Evolutionary conservation across 2,329 filamentous ascomycete species (phyloP).

Genomic region (Fusarium concolor): DNA sequence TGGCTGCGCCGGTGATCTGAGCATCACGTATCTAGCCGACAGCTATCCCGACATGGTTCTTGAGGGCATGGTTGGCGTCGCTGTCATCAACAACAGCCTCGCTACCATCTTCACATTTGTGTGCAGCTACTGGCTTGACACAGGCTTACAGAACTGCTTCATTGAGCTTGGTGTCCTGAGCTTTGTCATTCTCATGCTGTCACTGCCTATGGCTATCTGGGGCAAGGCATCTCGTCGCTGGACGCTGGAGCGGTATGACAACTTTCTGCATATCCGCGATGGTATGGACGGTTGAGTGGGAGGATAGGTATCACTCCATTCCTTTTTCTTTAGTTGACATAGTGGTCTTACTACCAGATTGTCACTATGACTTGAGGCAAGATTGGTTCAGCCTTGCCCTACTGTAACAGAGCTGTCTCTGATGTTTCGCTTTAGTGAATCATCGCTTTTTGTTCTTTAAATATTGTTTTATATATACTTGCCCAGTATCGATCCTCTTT

Average conservation of each 20-base stretch:
- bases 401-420: not conserved
- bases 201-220: slow-evolving; percentile 65
- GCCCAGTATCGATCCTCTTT: not conserved
- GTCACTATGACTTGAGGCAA: not conserved
- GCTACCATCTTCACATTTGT: slow-evolving; percentile 67
- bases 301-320: not conserved
- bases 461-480: not conserved
- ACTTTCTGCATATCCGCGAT: slow-evolving; percentile 62
- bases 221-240: slow-evolving; percentile 62
- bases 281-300: slow-evolving; percentile 46
- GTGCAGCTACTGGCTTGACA: slow-evolving; percentile 61
- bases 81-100: slow-evolving; percentile 67
- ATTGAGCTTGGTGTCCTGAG: slow-evolving; percentile 64
- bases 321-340: not conserved
- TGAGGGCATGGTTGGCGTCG: slow-evolving; percentile 69
- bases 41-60: slow-evolving; percentile 68
- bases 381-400: not conserved
- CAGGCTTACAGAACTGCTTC: slow-evolving; percentile 60
- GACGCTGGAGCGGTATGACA: slow-evolving; percentile 60
- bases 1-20: slow-evolving; percentile 67
- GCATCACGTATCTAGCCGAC: slow-evolving; percentile 66
- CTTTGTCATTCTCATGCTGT: slow-evolving; percentile 62
- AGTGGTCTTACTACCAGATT: not conserved
- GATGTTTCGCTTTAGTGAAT: not conserved
- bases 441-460: not conserved